Percentiles rank a stretch among this genome's conserved stretches.
These are phyloP conservation scores for Toxicodendron radicans DNA, from an alignment of 345 rosid genomes.

Conservation along the genomic window DNA sequence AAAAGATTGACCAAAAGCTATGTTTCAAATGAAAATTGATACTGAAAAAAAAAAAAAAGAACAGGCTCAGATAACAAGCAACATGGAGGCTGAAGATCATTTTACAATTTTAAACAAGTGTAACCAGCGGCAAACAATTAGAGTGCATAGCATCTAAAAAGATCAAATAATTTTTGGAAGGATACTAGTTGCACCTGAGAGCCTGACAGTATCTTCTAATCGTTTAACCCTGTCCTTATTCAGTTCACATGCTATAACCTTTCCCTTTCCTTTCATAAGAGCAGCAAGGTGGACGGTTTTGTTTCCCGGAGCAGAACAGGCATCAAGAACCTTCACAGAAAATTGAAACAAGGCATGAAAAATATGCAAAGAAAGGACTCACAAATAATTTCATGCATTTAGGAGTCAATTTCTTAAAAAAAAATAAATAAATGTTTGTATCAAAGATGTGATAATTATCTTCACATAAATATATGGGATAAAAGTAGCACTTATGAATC, in stretches of 20 bases:
- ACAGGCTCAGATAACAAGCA: neutral
- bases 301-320: slow-evolving; percentile 98
- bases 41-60: slow-evolving; percentile 10
- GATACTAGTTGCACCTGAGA: slow-evolving; percentile 90
- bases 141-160: neutral
- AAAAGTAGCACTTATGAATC: neutral
- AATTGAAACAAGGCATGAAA: slow-evolving; percentile 17
- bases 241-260: slow-evolving; percentile 77
- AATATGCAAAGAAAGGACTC: slow-evolving; percentile 5
- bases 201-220: slow-evolving; percentile 65
- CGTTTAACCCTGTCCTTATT: slow-evolving; percentile 68
- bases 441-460: too few species aligned
- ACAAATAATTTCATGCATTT: slow-evolving; percentile 4
- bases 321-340: slow-evolving; percentile 83
- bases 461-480: neutral
- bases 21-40: neutral
- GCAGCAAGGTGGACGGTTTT: slow-evolving; percentile 96
- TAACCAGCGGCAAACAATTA: neutral
- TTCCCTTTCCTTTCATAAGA: slow-evolving; percentile 81
- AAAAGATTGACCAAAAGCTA: slow-evolving; percentile 8
- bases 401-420: neutral
- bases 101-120: neutral
- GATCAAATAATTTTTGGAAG: slow-evolving; percentile 28
- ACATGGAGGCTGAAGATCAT: slow-evolving; percentile 2
- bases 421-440: neutral